Percentiles rank a stretch among this genome's conserved stretches.
phyloP scores from a whole-genome alignment of 2,329 filamentous ascomycete species.

The Penicillium decumbens region DNA sequence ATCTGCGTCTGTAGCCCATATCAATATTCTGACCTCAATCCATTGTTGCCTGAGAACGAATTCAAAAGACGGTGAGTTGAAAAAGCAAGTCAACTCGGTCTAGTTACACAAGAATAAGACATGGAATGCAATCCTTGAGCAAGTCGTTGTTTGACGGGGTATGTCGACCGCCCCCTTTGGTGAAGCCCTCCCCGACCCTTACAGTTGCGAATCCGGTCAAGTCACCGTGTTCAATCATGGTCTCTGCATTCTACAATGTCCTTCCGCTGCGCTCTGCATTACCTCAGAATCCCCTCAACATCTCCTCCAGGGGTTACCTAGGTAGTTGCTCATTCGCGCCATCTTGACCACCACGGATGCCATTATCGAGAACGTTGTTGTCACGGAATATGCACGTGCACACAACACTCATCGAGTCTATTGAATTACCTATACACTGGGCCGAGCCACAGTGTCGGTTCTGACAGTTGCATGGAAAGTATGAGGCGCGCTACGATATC shows the following conservation, averaged over 20 bases:
- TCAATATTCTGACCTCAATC: slow-evolving; percentile 19
- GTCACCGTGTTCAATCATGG: background rate
- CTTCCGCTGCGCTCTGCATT: slow-evolving; percentile 1
- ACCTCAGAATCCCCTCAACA: slow-evolving; percentile 5
- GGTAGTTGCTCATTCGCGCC: background rate
- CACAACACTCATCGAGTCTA: background rate
- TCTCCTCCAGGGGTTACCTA: background rate
- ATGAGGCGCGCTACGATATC: background rate
- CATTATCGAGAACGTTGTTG: slow-evolving; percentile 2
- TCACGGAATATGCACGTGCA: background rate
- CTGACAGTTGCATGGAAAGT: slow-evolving; percentile 14
- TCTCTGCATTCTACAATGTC: slow-evolving; percentile 2
- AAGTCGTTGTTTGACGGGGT: background rate
- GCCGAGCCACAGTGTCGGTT: slow-evolving; percentile 26
- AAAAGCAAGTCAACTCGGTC: slow-evolving; percentile 11
- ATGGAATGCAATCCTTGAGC: background rate
- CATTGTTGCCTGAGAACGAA: slow-evolving; percentile 13
- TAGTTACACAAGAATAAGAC: background rate
- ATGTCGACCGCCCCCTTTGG: background rate
- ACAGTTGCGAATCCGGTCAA: background rate
- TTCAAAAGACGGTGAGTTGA: slow-evolving; percentile 24
- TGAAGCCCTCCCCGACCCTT: background rate
- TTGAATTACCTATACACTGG: slow-evolving; percentile 4
- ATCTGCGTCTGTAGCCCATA: slow-evolving; percentile 18
- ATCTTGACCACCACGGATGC: slow-evolving; percentile 3